phyloP scores from a whole-genome alignment of 129 eudicot genomes.

The Lonicera japonica region DNA sequence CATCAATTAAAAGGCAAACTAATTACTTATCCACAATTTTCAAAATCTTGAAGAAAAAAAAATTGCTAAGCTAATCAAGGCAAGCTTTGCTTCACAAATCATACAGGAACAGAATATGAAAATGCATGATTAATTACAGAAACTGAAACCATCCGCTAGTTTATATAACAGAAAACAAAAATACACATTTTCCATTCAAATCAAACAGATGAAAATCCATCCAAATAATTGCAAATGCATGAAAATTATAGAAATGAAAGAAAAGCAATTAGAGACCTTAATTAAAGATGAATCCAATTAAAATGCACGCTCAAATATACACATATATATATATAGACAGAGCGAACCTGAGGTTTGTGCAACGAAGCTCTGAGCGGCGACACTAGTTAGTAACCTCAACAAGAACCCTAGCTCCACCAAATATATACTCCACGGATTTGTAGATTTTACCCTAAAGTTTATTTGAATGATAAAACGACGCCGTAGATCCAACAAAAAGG shows the following conservation, averaged over 20 bases:
- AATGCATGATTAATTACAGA: neutral
- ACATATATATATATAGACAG: neutral
- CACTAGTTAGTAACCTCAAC: neutral
- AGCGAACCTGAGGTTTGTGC: neutral
- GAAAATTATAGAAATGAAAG: neutral
- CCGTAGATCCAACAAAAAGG: neutral
- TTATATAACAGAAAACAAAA: neutral
- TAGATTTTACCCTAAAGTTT: neutral
- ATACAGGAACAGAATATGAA: neutral
- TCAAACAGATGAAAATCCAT: neutral
- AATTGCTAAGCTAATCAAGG: neutral
- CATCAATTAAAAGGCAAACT: neutral
- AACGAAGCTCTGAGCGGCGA: neutral
- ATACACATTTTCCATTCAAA: neutral
- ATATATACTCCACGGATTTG: neutral
- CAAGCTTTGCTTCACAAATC: neutral
- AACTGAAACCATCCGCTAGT: neutral
- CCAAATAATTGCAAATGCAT: neutral
- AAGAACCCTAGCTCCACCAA: neutral
- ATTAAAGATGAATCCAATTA: neutral
- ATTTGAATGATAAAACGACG: neutral
- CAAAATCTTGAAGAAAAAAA: neutral
- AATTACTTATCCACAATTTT: neutral
- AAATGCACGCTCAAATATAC: neutral
- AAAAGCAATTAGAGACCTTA: neutral